Percentiles rank a stretch among this genome's conserved stretches.
Conservation (phyloP, 495 filamentous ascomycete species). For the Hypoxylon fragiforme region DNA sequence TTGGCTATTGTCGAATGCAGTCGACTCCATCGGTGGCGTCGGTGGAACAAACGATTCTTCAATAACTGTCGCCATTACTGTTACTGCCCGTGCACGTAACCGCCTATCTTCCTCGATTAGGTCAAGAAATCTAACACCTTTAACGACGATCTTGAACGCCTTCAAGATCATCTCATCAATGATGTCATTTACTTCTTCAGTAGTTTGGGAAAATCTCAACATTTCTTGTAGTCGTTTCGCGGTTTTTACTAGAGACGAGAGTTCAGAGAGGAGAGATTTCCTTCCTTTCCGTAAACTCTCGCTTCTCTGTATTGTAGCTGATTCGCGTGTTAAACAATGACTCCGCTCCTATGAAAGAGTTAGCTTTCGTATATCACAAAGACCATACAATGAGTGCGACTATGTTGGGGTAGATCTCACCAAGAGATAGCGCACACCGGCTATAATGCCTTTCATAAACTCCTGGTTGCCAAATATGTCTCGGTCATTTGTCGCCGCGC, state of each 20-base stretch:
- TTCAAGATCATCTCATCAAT: slow-evolving; percentile 91
- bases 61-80: slow-evolving; percentile 62
- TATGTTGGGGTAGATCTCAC: slow-evolving; percentile 62
- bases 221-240: slow-evolving; percentile 79
- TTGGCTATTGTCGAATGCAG: slow-evolving; percentile 41
- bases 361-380: slow-evolving; percentile 1
- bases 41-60: slow-evolving; percentile 67
- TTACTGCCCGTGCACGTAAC: slow-evolving; percentile 53
- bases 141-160: slow-evolving; percentile 90
- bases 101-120: slow-evolving; percentile 73
- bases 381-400: not conserved
- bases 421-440: slow-evolving; percentile 85
- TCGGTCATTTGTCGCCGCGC: slow-evolving; percentile 63
- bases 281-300: slow-evolving; percentile 78
- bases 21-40: slow-evolving; percentile 71
- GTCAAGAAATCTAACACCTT: slow-evolving; percentile 90
- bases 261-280: slow-evolving; percentile 84
- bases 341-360: slow-evolving; percentile 70
- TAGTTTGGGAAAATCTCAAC: slow-evolving; percentile 46
- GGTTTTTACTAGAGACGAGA: slow-evolving; percentile 84
- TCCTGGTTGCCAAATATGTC: slow-evolving; percentile 82
- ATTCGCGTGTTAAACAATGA: slow-evolving; percentile 82
- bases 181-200: slow-evolving; percentile 70
- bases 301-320: slow-evolving; percentile 69
- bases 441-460: slow-evolving; percentile 89